Conservation (phyloP, 139 green algal genomes). For the Pseudopediastrum boryanum region DNA sequence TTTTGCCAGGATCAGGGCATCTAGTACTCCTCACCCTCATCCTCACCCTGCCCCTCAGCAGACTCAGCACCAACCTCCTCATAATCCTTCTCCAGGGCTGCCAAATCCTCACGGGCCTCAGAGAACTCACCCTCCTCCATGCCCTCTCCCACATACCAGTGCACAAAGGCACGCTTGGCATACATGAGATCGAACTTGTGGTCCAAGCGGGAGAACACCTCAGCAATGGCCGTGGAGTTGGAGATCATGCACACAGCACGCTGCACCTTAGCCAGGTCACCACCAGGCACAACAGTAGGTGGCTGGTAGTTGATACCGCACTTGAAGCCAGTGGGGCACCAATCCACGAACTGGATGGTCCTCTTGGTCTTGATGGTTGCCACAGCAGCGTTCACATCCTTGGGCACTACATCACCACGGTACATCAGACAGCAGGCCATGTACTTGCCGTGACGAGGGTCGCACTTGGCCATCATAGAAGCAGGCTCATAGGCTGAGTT, state of each 20-base stretch:
- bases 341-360: slow-evolving; percentile 99
- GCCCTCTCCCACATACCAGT: slow-evolving; percentile 99
- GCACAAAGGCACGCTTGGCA: slow-evolving; percentile 99
- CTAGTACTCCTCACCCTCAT: slow-evolving; percentile 90
- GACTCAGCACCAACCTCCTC: slow-evolving; percentile 96
- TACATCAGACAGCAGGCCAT: slow-evolving; percentile 99
- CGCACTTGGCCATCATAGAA: slow-evolving; percentile 98
- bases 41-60: slow-evolving; percentile 74
- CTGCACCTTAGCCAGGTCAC: slow-evolving; percentile 99
- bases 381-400: slow-evolving; percentile 98
- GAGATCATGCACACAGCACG: slow-evolving; percentile 99
- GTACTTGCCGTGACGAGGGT: slow-evolving; percentile 97
- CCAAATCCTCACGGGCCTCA: slow-evolving; percentile 96
- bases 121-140: slow-evolving; percentile 95
- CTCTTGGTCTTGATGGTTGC: slow-evolving; percentile 99
- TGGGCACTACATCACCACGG: slow-evolving; percentile 98
- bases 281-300: slow-evolving; percentile 96
- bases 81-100: slow-evolving; percentile 99
- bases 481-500: slow-evolving; percentile 95
- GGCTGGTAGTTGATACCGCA: slow-evolving; percentile 99
- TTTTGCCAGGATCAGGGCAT: too few species aligned
- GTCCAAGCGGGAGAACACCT: slow-evolving; percentile 97
- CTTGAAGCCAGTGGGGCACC: slow-evolving; percentile 99
- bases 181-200: slow-evolving; percentile 99
- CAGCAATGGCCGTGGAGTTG: slow-evolving; percentile 98